These are phyloP conservation scores for Micractinium conductrix DNA, from an alignment of 139 green algal genomes.

Conservation along the genomic window DNA sequence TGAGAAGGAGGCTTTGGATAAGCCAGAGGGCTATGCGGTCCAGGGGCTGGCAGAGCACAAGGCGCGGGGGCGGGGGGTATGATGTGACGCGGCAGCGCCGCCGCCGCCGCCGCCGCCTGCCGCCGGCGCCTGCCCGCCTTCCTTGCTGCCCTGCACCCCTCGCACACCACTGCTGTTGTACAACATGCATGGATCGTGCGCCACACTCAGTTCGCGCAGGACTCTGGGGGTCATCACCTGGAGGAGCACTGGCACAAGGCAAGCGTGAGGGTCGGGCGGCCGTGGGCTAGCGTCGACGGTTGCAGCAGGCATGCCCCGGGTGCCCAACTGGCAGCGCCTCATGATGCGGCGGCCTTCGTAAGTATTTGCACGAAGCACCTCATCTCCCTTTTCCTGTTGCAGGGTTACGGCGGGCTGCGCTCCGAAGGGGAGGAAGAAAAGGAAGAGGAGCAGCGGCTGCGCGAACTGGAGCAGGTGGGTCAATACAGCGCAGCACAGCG, in stretches of 20 bases:
- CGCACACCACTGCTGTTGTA: no score
- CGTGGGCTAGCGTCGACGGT: no score
- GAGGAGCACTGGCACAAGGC: not conserved
- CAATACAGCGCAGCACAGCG: not conserved
- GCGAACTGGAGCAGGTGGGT: not conserved
- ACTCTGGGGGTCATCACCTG: not conserved
- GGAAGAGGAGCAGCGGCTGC: not conserved
- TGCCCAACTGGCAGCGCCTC: no score
- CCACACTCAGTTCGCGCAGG: no score
- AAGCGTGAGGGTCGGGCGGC: no score
- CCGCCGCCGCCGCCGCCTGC: not conserved
- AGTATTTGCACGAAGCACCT: no score
- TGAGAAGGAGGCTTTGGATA: not conserved
- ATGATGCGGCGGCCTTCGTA: no score
- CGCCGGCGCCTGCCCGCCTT: not conserved
- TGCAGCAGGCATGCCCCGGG: no score
- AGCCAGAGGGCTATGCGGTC: slow-evolving; percentile 26
- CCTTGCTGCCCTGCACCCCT: not conserved
- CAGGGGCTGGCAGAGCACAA: slow-evolving; percentile 15
- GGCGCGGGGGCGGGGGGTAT: not conserved
- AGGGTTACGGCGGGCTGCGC: not conserved
- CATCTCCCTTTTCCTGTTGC: no score
- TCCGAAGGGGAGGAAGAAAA: not conserved
- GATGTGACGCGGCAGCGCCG: not conserved
- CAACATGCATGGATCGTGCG: no score